Conservation (phyloP, 768 basidiomycete genomes). For the Cystobasidium tubakii region DNA sequence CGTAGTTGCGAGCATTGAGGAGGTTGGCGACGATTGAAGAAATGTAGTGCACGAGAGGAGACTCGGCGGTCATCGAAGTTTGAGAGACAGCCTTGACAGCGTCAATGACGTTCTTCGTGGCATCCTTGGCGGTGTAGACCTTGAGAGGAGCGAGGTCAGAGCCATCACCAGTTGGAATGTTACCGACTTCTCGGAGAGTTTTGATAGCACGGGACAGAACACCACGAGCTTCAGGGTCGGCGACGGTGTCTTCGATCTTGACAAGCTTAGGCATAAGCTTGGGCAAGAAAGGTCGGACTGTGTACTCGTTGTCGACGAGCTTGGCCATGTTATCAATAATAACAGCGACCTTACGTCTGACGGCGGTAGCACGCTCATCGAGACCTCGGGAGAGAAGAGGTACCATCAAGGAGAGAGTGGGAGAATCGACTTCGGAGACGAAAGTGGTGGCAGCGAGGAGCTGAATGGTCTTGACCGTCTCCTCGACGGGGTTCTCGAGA, state of each 20-base stretch:
- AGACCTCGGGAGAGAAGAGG: constrained; percentile 83
- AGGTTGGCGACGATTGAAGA: constrained; percentile 66
- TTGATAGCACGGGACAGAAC: constrained; percentile 85
- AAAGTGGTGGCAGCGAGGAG: constrained; percentile 90
- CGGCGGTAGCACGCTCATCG: constrained; percentile 94
- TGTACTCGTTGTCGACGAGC: constrained; percentile 80
- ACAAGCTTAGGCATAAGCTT: constrained; percentile 71
- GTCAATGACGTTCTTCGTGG: constrained; percentile 62
- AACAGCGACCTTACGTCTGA: constrained; percentile 86
- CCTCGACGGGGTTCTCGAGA: constrained; percentile 97
- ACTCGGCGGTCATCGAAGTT: constrained; percentile 39
- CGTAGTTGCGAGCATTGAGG: constrained; percentile 52
- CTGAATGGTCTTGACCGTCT: constrained; percentile 88
- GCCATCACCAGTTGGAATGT: constrained; percentile 72
- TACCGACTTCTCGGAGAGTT: constrained; percentile 89
- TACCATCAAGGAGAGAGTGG: constrained; percentile 89
- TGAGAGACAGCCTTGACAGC: constrained; percentile 65
- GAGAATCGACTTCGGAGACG: constrained; percentile 91
- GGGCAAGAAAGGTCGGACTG: constrained; percentile 85
- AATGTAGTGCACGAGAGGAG: constrained; percentile 48
- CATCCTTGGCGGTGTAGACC: constrained; percentile 63
- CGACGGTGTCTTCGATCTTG: constrained; percentile 88
- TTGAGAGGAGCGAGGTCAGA: constrained; percentile 83
- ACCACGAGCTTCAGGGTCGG: constrained; percentile 95
- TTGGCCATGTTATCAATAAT: constrained; percentile 81